phyloP scores from a whole-genome alignment of 257 asterid species.

The Solanum gandarillasii region DNA sequence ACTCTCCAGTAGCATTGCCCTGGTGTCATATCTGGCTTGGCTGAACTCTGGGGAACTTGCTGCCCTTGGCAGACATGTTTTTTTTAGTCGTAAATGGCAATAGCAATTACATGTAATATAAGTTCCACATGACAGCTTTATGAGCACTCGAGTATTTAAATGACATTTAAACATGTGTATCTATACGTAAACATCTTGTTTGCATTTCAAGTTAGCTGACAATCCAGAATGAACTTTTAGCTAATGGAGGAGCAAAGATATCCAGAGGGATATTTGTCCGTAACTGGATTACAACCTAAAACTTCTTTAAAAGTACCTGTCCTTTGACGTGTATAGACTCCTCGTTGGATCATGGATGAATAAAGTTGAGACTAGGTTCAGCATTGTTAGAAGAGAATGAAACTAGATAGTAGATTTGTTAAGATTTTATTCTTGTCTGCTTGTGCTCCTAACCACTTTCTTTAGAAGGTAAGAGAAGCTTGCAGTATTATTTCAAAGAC shows the following conservation, averaged over 20 bases:
- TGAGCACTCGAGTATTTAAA: neutral
- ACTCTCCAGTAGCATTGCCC: neutral
- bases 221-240: neutral
- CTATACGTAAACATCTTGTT: neutral
- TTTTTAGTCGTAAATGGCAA: neutral
- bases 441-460: neutral
- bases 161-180: neutral
- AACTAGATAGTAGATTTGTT: neutral
- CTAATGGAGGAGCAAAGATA: neutral
- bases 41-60: neutral
- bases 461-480: neutral
- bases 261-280: neutral
- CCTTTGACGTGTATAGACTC: neutral
- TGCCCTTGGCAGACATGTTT: neutral
- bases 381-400: neutral
- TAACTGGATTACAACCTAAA: neutral
- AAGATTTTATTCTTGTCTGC: neutral
- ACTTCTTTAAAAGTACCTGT: neutral
- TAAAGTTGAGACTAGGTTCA: neutral
- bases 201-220: neutral
- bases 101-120: neutral
- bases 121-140: neutral
- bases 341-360: neutral
- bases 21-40: neutral
- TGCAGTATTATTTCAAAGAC: neutral